These are phyloP conservation scores for Cladosporium oxysporum DNA, from an alignment of 2,329 filamentous ascomycete species.

Conservation along the genomic window DNA sequence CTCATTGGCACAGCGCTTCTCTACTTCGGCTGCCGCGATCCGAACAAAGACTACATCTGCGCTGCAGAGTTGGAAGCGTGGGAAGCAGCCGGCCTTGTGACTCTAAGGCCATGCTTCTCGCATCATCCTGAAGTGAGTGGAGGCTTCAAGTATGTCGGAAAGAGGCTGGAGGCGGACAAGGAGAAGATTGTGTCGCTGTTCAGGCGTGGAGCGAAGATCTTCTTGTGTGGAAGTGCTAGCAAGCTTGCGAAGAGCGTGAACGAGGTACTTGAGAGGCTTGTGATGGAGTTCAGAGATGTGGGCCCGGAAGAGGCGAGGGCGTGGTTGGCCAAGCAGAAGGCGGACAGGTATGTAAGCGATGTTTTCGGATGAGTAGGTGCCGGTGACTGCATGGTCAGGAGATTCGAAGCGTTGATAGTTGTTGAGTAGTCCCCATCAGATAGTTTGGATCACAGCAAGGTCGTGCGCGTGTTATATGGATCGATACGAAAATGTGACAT, in stretches of 20 bases:
- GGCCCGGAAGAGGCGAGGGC: slow-evolving; percentile 42
- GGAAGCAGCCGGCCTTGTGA: slow-evolving; percentile 23
- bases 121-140: slow-evolving; percentile 44
- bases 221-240: slow-evolving; percentile 61
- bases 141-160: slow-evolving; percentile 53
- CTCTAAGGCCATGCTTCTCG: slow-evolving; percentile 21
- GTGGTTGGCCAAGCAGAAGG: slow-evolving; percentile 50
- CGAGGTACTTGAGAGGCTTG: slow-evolving; percentile 45
- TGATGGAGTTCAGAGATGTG: slow-evolving; percentile 38
- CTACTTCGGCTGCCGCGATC: slow-evolving; percentile 46
- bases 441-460: background rate
- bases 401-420: background rate
- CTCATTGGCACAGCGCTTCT: slow-evolving; percentile 29
- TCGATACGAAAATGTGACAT: background rate
- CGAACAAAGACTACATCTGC: slow-evolving; percentile 45
- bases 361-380: slow-evolving; percentile 18
- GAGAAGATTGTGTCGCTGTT: slow-evolving; percentile 49
- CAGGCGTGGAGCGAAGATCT: slow-evolving; percentile 56
- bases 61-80: slow-evolving; percentile 22
- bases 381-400: background rate
- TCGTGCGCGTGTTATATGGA: background rate
- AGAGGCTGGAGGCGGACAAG: slow-evolving; percentile 51
- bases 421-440: background rate
- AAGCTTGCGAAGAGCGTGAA: slow-evolving; percentile 46
- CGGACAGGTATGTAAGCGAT: slow-evolving; percentile 46